Evolutionary conservation across 441 rosid species (phyloP).

Genomic region (Biscutella laevigata): DNA sequence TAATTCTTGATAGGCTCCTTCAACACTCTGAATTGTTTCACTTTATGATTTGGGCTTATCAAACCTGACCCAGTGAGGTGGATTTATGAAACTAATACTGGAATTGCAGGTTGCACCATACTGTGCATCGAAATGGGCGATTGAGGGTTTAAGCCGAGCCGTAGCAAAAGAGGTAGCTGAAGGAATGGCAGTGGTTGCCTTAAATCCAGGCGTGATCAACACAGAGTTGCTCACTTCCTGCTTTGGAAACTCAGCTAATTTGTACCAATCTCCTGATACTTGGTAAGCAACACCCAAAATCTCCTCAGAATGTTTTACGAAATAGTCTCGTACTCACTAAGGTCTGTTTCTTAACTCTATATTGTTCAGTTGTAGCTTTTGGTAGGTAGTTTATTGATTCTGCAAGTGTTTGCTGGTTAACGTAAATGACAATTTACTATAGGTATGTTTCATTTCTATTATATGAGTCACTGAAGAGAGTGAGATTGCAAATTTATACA

Average conservation of each 20-base stretch:
- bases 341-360: too few relatives aligned
- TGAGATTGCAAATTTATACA: conserved; percentile 18
- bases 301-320: background rate
- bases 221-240: conserved; percentile 87
- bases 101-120: conserved; percentile 79
- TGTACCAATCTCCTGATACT: conserved; percentile 78
- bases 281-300: conserved; percentile 45
- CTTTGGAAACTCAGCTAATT: conserved; percentile 73
- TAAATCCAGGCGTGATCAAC: conserved; percentile 91
- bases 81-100: conserved; percentile 5
- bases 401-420: too few relatives aligned
- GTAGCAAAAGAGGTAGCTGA: conserved; percentile 92
- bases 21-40: background rate
- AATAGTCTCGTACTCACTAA: too few relatives aligned
- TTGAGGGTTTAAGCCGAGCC: conserved; percentile 85
- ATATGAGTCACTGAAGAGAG: too few relatives aligned
- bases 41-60: background rate
- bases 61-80: conserved; percentile 2
- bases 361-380: too few relatives aligned
- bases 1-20: background rate
- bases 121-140: conserved; percentile 98
- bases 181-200: conserved; percentile 83
- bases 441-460: too few relatives aligned
- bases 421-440: too few relatives aligned
- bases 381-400: too few relatives aligned